A percentile compares a stretch with the other conserved stretches of the same genome.
phyloP scores from a whole-genome alignment of 2,329 filamentous ascomycete species.

The Biscogniauxia marginata region DNA sequence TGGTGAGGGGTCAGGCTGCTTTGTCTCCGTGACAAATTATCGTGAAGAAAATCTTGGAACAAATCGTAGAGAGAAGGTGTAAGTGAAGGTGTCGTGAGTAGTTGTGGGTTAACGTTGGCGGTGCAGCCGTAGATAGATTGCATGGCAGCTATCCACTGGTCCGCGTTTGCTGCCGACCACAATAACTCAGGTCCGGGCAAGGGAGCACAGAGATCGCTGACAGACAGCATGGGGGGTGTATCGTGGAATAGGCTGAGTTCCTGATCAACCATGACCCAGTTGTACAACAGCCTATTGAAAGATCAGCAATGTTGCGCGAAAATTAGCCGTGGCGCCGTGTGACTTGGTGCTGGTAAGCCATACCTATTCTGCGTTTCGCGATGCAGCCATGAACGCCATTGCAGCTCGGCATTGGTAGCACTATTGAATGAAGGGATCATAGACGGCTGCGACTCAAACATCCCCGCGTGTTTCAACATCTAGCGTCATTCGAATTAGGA shows the following conservation, averaged over 20 bases:
- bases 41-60: constrained; percentile 66
- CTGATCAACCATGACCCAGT: constrained; percentile 73
- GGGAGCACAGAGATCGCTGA: constrained; percentile 63
- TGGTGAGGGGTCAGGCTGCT: constrained; percentile 49
- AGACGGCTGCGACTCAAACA: constrained; percentile 54
- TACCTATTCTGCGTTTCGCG: constrained; percentile 63
- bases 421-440: constrained; percentile 44
- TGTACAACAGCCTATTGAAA: constrained; percentile 62
- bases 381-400: constrained; percentile 64
- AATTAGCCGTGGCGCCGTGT: constrained; percentile 9
- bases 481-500: constrained; percentile 23
- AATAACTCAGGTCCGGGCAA: constrained; percentile 61
- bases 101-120: constrained; percentile 49
- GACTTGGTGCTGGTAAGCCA: constrained; percentile 30
- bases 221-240: constrained; percentile 59
- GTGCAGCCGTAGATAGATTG: constrained; percentile 57
- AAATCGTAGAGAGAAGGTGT: constrained; percentile 62
- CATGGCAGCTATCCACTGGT: constrained; percentile 59
- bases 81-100: constrained; percentile 48
- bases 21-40: constrained; percentile 55
- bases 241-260: constrained; percentile 68
- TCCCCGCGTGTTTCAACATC: constrained; percentile 69
- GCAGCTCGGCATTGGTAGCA: constrained; percentile 45
- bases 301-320: constrained; percentile 19
- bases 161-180: constrained; percentile 59